Base-by-base conservation (phyloP, 2,329 filamentous ascomycete genomes). In the Teratosphaeriaceae sp. region DNA sequence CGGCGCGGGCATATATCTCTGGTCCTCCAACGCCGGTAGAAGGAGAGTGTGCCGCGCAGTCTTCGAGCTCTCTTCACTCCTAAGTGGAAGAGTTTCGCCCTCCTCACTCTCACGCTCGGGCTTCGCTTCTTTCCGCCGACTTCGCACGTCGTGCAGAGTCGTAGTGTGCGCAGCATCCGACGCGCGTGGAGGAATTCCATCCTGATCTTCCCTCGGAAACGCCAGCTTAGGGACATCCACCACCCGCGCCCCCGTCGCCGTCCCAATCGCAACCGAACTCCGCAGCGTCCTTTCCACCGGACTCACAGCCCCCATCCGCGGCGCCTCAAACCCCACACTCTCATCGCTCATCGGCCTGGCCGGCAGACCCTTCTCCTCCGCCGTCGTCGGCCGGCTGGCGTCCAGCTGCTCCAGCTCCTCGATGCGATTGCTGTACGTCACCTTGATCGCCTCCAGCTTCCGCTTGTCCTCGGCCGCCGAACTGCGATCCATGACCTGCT, bases 371-470 rank as follows among this genome's bases (percentile, higher is more conserved):
- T 95, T 96, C 39, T 79, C 80, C 38, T 79, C 80, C 16, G 49
- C 67, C 53, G 48, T 53, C 16, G 47, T 30, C 16, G 53, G 73
- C 58, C 63, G 74, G 62, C 64, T 66, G 18, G 60, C 57, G n/a
- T 80, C 72, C 57, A 92, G 78, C 50, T 83, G 80, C 55, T 85
- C 79, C 30, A 98, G 72, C 63, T 98, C 92, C 37, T 84, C 82
- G 53, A 97, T 94, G 43, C 92, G 83, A 45, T 83, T 87, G 40
- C 84, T 88, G 63, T 98, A 98, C 1, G 90, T 96, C 51, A 84
- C 80, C 58, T 87, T 82, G 70, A 98, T 97, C 39, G 88, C 85
- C 59, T 96, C 88, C 19, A 98, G 73, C 65, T 97, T 97, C 53
- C 80, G 83, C 63, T 83, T 82, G 58, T 98, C 92, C 41, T 95